These are phyloP conservation scores for Lizonia empirigonia DNA, from an alignment of 2,329 filamentous ascomycete genomes.

Conservation along the genomic window DNA sequence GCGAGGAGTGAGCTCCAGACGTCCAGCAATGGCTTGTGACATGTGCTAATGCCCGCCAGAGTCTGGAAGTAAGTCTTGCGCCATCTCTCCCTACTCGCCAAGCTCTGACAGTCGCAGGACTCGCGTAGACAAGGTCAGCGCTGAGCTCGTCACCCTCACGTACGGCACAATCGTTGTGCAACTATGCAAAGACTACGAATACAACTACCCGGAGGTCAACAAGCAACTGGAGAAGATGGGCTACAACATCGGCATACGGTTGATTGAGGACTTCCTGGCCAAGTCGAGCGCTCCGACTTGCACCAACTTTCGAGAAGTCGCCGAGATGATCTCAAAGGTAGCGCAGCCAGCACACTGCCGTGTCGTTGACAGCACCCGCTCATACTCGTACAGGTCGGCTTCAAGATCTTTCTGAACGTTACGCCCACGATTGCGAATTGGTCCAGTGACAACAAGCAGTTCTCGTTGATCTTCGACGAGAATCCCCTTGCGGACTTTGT, in stretches of 20 bases:
- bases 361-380: background rate
- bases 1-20: conserved; percentile 69
- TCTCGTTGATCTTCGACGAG: conserved; percentile 94
- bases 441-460: conserved; percentile 95
- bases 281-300: conserved; percentile 92
- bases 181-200: conserved; percentile 94
- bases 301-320: conserved; percentile 91
- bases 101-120: conserved; percentile 64
- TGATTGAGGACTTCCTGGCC: conserved; percentile 97
- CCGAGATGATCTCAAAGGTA: conserved; percentile 94
- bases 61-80: conserved; percentile 82
- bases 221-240: conserved; percentile 99
- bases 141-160: conserved; percentile 94
- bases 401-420: conserved; percentile 98
- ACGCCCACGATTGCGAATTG: conserved; percentile 93
- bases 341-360: background rate
- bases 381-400: conserved; percentile 72
- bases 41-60: conserved; percentile 57
- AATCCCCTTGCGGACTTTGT: conserved; percentile 98
- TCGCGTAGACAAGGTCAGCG: conserved; percentile 95
- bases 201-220: conserved; percentile 93
- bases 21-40: conserved; percentile 29
- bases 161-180: conserved; percentile 98
- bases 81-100: background rate
- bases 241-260: conserved; percentile 93